phyloP scores from a whole-genome alignment of 257 asterid genomes.

The Henckelia pumila region DNA sequence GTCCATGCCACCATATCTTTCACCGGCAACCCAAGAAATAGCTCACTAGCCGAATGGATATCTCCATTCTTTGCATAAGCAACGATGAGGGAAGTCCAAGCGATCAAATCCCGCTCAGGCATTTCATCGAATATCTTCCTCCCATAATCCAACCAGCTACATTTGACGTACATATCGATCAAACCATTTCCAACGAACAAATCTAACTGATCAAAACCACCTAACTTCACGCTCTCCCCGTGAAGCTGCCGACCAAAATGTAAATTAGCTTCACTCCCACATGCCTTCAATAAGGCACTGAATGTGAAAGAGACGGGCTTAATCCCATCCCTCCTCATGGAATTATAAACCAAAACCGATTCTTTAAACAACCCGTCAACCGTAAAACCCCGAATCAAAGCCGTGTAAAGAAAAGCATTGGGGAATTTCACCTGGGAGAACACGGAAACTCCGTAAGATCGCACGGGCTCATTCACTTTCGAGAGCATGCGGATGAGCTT shows the following conservation, averaged over 20 bases:
- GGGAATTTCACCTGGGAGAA: conserved; percentile 55
- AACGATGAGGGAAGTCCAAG: conserved; percentile 65
- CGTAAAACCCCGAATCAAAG: conserved; percentile 64
- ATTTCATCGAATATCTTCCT: conserved; percentile 78
- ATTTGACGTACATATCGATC: conserved; percentile 65
- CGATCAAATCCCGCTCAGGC: conserved; percentile 59
- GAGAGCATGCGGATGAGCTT: conserved; percentile 69
- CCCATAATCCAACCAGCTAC: conserved; percentile 54
- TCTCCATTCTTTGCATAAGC: conserved; percentile 62
- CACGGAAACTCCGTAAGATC: conserved; percentile 45
- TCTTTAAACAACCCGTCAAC: conserved; percentile 41
- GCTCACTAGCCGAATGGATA: conserved; percentile 48
- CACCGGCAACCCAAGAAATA: conserved; percentile 49
- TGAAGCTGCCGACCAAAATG: conserved; percentile 63
- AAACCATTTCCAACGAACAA: conserved; percentile 52
- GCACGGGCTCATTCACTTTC: conserved; percentile 42
- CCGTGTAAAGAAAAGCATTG: conserved; percentile 73
- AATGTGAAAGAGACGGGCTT: conserved; percentile 73
- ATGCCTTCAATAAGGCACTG: conserved; percentile 60
- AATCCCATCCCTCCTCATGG: conserved; percentile 51
- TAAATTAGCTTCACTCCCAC: conserved; percentile 33
- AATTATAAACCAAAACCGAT: conserved; percentile 46
- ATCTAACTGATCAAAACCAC: conserved; percentile 61
- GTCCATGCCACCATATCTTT: conserved; percentile 91
- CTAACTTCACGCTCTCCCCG: conserved; percentile 62